Evolutionary conservation across 768 basidiomycete species (phyloP), one percentile per base, ranked within the genome.

Genomic region (Symmetrospora coprosmae): DNA sequence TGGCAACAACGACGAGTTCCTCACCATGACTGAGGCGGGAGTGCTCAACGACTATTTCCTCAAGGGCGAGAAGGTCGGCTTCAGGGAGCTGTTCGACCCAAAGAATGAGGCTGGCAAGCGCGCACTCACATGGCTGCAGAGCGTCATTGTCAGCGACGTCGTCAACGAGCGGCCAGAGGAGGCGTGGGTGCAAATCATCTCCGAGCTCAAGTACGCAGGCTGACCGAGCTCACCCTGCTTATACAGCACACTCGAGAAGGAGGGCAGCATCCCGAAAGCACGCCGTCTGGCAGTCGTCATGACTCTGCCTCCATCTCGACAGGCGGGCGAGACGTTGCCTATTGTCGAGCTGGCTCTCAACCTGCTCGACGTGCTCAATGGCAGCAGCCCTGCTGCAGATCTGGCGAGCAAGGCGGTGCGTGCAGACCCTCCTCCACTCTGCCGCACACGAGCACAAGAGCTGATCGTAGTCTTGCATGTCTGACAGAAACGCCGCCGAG

Each of bases 311-410:
- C 27, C 55, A 28, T n/a, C n/a, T 9, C 23, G 39, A 3, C 40
- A 38, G 11, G 40, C 39, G 23, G 55, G 13, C 7, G 55, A 58
- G 30, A 58, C 41, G 6, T 17, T 13, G 4, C 55, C 55, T 43
- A 28, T 58, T 21, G 16, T 58, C 14, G 55, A 58, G 37, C 38
- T 58, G 7, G 55, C 55, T 47, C 30, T 58, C 55, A 58, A 58
- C 30, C 41, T 58, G 25, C 30, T 58, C 21, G 55, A 58, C 33
- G 55, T 58, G 31, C 25, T 58, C 5, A 27, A 25, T 11, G 37
- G 37, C 7, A 38, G 55, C 40, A 38, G 41, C 40, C n/a, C 46
- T 9, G 41, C 55, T 7, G 33, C 40, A n/a, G 55, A 58, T n/a
- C 6, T 38, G 16, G 13, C 31, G 16, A 58, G 46, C 14, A 58